phyloP scores from a whole-genome alignment of 2,329 filamentous ascomycete species.

The Ambrosiella beaveri region DNA sequence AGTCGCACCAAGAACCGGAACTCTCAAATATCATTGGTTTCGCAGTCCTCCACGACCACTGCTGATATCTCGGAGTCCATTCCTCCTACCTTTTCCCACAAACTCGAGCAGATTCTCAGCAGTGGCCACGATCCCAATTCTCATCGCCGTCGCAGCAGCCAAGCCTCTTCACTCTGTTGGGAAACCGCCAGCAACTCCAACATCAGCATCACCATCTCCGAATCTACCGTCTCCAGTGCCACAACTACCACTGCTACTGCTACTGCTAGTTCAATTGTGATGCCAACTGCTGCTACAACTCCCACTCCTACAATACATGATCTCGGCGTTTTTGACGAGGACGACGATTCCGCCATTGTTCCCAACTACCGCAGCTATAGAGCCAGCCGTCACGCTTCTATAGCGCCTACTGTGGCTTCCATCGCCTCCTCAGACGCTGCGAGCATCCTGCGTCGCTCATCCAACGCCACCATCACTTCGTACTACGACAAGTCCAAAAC shows the following conservation, averaged over 20 bases:
- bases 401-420: conserved; percentile 14
- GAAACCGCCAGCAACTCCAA: conserved; percentile 6
- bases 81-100: conserved; percentile 6
- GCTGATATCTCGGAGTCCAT: conserved; percentile 1
- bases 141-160: neutral
- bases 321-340: conserved; percentile 9
- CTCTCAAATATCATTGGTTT: conserved; percentile 9
- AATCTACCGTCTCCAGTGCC: conserved; percentile 8
- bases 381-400: conserved; percentile 3
- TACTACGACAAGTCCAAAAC: conserved; percentile 40
- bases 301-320: neutral
- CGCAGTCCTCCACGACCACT: neutral
- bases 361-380: conserved; percentile 5
- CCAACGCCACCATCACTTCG: conserved; percentile 37
- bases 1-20: conserved; percentile 9
- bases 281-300: neutral
- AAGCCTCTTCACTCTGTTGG: conserved; percentile 1
- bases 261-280: too few species aligned
- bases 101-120: conserved; percentile 11
- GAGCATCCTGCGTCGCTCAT: conserved; percentile 29
- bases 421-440: conserved; percentile 24
- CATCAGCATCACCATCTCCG: conserved; percentile 4
- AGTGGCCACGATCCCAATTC: neutral
- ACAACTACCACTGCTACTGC: conserved; percentile 5
- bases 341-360: conserved; percentile 5